A percentile compares a stretch with the other conserved stretches of the same genome.
Evolutionary conservation across 345 rosid genomes (phyloP).

Genomic region (Orychophragmus violaceus): DNA sequence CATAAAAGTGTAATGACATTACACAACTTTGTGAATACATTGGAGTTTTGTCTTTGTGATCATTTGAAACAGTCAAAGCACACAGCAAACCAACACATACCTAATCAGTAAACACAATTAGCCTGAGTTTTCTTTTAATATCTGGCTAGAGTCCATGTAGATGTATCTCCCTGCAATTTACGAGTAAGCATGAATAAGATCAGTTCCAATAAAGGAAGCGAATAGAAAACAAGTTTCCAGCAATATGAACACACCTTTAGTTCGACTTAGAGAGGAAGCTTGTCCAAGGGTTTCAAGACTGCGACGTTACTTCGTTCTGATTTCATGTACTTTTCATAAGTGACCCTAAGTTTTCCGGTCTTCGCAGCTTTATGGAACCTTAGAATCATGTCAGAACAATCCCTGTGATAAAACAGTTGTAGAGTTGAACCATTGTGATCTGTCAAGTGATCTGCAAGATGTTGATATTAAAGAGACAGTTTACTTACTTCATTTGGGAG

Average conservation of each 20-base stretch:
- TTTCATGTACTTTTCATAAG: conserved; percentile 64
- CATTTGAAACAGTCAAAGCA: conserved; percentile 10
- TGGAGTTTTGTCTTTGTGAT: conserved; percentile 15
- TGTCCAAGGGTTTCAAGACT: conserved; percentile 52
- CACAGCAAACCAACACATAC: conserved; percentile 6
- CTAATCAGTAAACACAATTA: conserved; percentile 6
- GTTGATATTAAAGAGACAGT: neutral
- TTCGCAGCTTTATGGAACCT: conserved; percentile 64
- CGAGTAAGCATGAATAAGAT: neutral
- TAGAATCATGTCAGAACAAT: conserved; percentile 74
- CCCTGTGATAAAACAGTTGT: conserved; percentile 39
- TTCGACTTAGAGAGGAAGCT: conserved; percentile 26
- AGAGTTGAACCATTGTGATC: neutral
- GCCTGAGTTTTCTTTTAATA: neutral
- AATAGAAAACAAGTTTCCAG: conserved; percentile 5
- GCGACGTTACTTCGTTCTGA: conserved; percentile 48
- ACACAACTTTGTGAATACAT: conserved; percentile 24
- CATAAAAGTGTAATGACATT: conserved; percentile 15
- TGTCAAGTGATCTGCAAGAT: neutral
- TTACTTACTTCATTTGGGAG: conserved; percentile 56
- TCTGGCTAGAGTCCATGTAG: conserved; percentile 6
- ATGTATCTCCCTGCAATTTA: conserved; percentile 19
- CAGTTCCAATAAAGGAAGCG: neutral
- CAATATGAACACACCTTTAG: conserved; percentile 4
- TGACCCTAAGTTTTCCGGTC: conserved; percentile 52